phyloP scores from a whole-genome alignment of 768 basidiomycete species.

The Boletus subcaerulescens region DNA sequence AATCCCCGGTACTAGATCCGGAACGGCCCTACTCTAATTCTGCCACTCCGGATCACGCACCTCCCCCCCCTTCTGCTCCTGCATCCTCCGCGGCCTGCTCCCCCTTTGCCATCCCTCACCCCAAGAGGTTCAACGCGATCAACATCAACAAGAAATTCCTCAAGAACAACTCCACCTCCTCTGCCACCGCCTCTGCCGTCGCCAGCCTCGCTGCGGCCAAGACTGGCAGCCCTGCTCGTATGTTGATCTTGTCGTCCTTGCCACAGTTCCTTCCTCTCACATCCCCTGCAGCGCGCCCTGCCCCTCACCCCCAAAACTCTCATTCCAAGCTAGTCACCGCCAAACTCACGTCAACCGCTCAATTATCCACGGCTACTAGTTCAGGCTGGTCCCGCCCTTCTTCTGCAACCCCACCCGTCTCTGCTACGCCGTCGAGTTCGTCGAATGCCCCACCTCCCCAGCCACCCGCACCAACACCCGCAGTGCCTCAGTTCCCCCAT shows the following conservation, averaged over 20 bases:
- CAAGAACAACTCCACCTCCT: conserved; percentile 75
- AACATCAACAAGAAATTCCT: conserved; percentile 97
- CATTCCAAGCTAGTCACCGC: conserved; percentile 85
- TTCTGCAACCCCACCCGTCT: conserved; percentile 61
- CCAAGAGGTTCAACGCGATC: conserved; percentile 85
- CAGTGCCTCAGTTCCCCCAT: conserved; percentile 53
- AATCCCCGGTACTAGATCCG: conserved; percentile 15
- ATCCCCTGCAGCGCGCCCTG: conserved; percentile 51
- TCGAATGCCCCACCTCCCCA: conserved; percentile 47
- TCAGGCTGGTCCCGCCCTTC: conserved; percentile 80
- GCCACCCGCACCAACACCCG: conserved; percentile 37
- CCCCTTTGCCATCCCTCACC: conserved; percentile 43
- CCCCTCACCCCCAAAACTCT: conserved; percentile 48
- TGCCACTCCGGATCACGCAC: conserved; percentile 17
- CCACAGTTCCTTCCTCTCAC: conserved; percentile 5
- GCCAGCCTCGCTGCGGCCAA: conserved; percentile 44
- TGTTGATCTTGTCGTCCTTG: conserved; percentile 41
- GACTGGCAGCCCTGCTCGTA: conserved; percentile 52
- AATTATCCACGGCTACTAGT: conserved; percentile 53
- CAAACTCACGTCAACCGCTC: conserved; percentile 72
- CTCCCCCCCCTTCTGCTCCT: conserved; percentile 6
- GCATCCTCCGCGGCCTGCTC: conserved; percentile 7
- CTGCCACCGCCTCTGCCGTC: conserved; percentile 43
- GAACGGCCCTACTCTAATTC: conserved; percentile 10
- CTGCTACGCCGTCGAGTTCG: conserved; percentile 46